Percentiles rank a stretch among this genome's conserved stretches.
phyloP scores from a whole-genome alignment of 148 eudicot species.

The Chenopodium suecicum region DNA sequence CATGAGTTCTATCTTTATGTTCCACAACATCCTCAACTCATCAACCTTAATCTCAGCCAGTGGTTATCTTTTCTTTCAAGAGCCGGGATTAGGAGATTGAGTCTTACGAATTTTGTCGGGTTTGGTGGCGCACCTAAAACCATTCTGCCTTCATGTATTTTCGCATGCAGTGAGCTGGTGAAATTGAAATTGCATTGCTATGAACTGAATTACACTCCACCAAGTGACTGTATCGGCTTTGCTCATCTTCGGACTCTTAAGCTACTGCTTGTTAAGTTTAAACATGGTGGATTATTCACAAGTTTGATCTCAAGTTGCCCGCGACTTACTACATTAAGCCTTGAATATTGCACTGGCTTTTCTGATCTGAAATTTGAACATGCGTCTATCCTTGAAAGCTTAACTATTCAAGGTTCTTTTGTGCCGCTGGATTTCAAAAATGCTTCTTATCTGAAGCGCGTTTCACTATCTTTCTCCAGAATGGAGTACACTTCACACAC shows the following conservation, averaged over 20 bases:
- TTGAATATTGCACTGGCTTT: too few relatives aligned
- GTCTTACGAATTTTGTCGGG: background rate
- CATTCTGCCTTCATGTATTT: background rate
- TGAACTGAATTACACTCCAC: background rate
- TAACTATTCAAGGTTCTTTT: background rate
- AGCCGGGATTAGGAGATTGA: background rate
- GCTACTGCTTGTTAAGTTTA: background rate
- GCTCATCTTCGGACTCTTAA: background rate
- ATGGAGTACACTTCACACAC: too few relatives aligned
- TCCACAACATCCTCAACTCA: background rate
- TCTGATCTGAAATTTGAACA: too few relatives aligned
- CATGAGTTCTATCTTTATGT: background rate
- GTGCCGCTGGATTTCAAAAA: background rate
- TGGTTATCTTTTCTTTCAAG: constrained; percentile 21
- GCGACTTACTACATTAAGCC: background rate
- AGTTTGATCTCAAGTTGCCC: constrained; percentile 3
- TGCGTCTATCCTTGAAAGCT: background rate
- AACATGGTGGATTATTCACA: background rate
- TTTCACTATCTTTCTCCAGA: background rate
- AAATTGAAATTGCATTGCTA: background rate
- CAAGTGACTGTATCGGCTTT: constrained; percentile 14
- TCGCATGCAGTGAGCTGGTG: constrained; percentile 5
- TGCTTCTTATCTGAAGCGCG: background rate
- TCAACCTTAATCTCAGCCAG: background rate
- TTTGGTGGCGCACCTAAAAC: too few relatives aligned